A percentile compares a stretch with the other conserved stretches of the same genome.
Evolutionary conservation across 2,329 filamentous ascomycete species (phyloP).

Genomic region (Fusarium sp.): DNA sequence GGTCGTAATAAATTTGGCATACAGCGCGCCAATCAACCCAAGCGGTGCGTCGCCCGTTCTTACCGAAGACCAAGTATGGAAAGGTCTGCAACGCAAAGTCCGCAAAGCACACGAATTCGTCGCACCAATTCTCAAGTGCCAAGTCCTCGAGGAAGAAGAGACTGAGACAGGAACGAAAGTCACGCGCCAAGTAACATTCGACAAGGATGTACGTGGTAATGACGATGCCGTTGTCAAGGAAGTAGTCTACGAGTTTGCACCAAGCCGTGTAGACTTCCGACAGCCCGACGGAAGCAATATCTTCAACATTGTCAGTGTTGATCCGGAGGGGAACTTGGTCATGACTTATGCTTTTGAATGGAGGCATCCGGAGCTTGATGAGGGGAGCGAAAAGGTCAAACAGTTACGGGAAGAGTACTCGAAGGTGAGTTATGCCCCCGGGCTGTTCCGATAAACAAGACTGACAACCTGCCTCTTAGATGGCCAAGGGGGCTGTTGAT

Average conservation of each 20-base stretch:
- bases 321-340: constrained; percentile 45
- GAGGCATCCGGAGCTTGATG: constrained; percentile 46
- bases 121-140: constrained; percentile 49
- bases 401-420: constrained; percentile 41
- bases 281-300: constrained; percentile 52
- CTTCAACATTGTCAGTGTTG: constrained; percentile 50
- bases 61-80: constrained; percentile 50
- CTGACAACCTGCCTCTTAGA: neutral
- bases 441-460: fast-evolving
- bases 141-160: constrained; percentile 46
- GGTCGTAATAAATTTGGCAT: constrained; percentile 48
- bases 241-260: constrained; percentile 47
- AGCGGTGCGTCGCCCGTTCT: constrained; percentile 45
- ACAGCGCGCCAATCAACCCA: constrained; percentile 53
- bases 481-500: constrained; percentile 33
- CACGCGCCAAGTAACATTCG: constrained; percentile 48
- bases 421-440: constrained; percentile 16
- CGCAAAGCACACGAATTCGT: constrained; percentile 52
- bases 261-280: constrained; percentile 50
- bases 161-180: constrained; percentile 33
- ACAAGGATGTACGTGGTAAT: constrained; percentile 6
- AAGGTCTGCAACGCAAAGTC: constrained; percentile 53
- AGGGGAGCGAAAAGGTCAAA: constrained; percentile 43
- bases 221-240: constrained; percentile 42
- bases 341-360: constrained; percentile 54